A percentile compares a stretch with the other conserved stretches of the same genome.
Conservation (phyloP, 2,329 filamentous ascomycete genomes). For the Talaromyces sp. region DNA sequence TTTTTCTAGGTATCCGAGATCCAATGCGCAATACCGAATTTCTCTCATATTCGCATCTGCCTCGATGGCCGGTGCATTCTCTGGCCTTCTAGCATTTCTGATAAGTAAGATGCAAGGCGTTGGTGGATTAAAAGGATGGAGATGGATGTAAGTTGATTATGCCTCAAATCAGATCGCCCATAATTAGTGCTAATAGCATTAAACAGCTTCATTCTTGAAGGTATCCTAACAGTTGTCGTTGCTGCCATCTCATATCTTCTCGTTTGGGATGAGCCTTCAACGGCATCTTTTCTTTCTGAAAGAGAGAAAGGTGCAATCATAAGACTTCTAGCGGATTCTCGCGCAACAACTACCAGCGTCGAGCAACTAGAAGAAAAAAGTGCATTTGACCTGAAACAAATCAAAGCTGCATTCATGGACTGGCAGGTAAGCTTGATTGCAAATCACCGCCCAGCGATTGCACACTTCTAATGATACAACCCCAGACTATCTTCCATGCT, state of each 20-base stretch:
- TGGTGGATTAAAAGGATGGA: slow-evolving; percentile 57
- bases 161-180: too few relatives aligned
- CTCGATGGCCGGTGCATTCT: slow-evolving; percentile 23
- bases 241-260: slow-evolving; percentile 62
- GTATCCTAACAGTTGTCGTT: slow-evolving; percentile 61
- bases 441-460: too few relatives aligned
- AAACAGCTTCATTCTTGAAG: slow-evolving; percentile 33
- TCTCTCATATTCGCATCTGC: slow-evolving; percentile 48
- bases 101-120: slow-evolving; percentile 59
- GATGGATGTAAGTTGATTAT: slow-evolving; percentile 58
- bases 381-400: slow-evolving; percentile 7
- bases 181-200: too few relatives aligned
- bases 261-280: slow-evolving; percentile 72
- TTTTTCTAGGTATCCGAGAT: slow-evolving; percentile 25
- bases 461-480: neutral
- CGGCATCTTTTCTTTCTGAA: slow-evolving; percentile 67
- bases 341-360: neutral
- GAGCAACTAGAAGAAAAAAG: slow-evolving; percentile 2
- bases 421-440: slow-evolving; percentile 14
- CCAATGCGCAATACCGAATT: slow-evolving; percentile 42
- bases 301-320: slow-evolving; percentile 52
- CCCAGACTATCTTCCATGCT: slow-evolving; percentile 7
- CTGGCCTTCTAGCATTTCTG: slow-evolving; percentile 58
- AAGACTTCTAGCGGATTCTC: neutral
- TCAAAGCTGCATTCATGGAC: neutral